Evolutionary conservation across 495 filamentous ascomycete genomes (phyloP), one percentile per base, ranked within the genome.

Genomic region (Podospora sp.): DNA sequence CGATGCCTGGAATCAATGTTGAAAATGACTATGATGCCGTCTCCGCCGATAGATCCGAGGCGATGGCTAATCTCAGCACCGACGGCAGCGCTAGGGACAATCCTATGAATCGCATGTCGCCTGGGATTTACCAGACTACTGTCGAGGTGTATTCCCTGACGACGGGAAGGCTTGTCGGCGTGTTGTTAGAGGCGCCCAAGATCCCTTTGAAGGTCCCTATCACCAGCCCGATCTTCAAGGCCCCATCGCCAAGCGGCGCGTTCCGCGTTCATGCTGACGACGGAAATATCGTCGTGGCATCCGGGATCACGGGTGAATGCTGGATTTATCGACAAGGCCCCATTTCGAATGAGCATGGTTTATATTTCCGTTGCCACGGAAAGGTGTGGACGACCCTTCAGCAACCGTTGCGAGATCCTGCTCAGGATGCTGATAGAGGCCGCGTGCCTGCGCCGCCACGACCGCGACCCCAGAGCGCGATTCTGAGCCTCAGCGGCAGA

Each of bases 371-470:
- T 60, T 89, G 85, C 72, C 78, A 93, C 36, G 93, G 90, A 6
- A 97, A 97, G 76, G 80, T 92, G 7, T 97, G 93, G 93, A 96
- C 93, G 0, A 87, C 85, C 22, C 81, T 94, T 22, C 90, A 93
- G 72, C 81, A 85, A 27, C 65, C 73, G 7, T 75, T 68, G 29
- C 77, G 73, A 79, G 84, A 70, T 76, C 85, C 79, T 71, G 68
- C 80, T 20, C 81, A 79, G 65, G 86, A 88, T 20, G 55, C 73
- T n/a, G 78, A 81, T 60, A 72, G 73, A 56, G 76, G 76, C 65
- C 78, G 74, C 62, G 73, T 63, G 46, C 75, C 71, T 33, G 60
- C 69, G 69, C 78, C 70, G 71, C 76, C 71, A 65, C 78, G 76
- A 35, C 77, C 79, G 18, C 76, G 78, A 52, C 74, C 79, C 0